phyloP scores from a whole-genome alignment of 2,329 filamentous ascomycete species.

The Didymella keratinophila region DNA sequence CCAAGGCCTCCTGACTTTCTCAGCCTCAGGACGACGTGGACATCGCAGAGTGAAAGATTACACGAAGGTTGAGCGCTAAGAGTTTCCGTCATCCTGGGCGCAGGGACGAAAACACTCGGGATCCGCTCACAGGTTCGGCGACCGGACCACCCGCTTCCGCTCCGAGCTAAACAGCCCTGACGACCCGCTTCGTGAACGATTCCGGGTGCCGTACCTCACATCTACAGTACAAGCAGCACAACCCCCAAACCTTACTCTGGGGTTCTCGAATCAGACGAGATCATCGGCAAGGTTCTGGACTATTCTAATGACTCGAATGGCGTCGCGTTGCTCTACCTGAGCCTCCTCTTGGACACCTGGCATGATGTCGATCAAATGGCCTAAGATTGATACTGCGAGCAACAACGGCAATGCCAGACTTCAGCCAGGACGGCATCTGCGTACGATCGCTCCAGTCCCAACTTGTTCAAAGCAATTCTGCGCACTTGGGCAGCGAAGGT shows the following conservation, averaged over 20 bases:
- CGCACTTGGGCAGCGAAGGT: neutral
- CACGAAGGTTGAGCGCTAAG: conserved; percentile 16
- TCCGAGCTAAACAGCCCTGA: conserved; percentile 18
- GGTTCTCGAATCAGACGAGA: neutral
- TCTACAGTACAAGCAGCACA: conserved; percentile 2
- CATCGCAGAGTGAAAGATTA: conserved; percentile 10
- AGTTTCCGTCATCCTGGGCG: conserved; percentile 13
- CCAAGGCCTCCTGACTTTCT: conserved; percentile 14
- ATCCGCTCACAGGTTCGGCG: conserved; percentile 27
- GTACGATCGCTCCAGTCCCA: neutral
- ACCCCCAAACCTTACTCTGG: neutral
- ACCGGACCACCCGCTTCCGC: conserved; percentile 31
- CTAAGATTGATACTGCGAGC: neutral
- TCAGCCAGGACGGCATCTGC: neutral
- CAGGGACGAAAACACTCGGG: conserved; percentile 33
- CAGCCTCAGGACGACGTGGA: conserved; percentile 28
- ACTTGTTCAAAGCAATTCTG: neutral
- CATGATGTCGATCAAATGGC: neutral
- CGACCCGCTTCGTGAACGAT: conserved; percentile 9
- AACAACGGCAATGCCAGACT: neutral
- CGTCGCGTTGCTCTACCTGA: neutral
- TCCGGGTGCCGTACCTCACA: conserved; percentile 14
- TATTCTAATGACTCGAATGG: neutral
- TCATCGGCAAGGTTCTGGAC: neutral
- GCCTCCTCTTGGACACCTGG: neutral